Base-by-base conservation (phyloP, 495 filamentous ascomycete genomes). In the Pseudevernia furfuracea region DNA sequence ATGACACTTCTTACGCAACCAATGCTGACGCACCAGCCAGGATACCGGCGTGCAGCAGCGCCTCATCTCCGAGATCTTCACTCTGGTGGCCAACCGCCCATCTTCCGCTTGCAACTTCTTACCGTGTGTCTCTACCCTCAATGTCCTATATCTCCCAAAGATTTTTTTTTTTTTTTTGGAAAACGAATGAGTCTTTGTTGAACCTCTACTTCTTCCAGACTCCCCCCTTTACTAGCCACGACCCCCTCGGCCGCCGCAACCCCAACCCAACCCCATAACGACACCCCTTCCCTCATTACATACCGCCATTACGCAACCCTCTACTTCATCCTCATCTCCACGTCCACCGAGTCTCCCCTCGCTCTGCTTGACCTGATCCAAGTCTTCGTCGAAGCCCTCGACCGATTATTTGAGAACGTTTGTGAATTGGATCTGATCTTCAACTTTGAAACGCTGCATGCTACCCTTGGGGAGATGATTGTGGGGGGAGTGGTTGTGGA, bases 291-390 rank as follows among this genome's bases (percentile, higher is more conserved):
- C n/a, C 89, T 96, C 66, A 88, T 98, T 25, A 97, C 95, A 30
- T 98, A 98, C 83, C 92, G 94, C 14, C 89, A 96, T 83, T 98
- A 97, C 70, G 94, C 94, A 7, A 98, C 94, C 0, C 88, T 98
- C 36, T 97, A 95, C 74, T 98, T 98, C 79, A 98, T 98, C 76
- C 80, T 98, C 71, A 98, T 98, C 71, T 91, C 87, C 39, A 97
- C 95, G n/a, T 90, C 91, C 1, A 96, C 92, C 61, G 94, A 98
- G 74, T 96, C 91, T 0, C 95, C 95, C 3, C 87, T 98, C 0
- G 94, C 93, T 1, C 82, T 98, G 1, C 90, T 98, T 39, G 94
- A 98, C 75, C 79, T 98, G 58, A 97, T 98, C 70, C 94, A 97
- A 74, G 94, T 97, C 34, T 97, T 96, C 68, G 94, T 98, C 60